phyloP scores from a whole-genome alignment of 305 asterid genomes.

The Fraxinus ornus region DNA sequence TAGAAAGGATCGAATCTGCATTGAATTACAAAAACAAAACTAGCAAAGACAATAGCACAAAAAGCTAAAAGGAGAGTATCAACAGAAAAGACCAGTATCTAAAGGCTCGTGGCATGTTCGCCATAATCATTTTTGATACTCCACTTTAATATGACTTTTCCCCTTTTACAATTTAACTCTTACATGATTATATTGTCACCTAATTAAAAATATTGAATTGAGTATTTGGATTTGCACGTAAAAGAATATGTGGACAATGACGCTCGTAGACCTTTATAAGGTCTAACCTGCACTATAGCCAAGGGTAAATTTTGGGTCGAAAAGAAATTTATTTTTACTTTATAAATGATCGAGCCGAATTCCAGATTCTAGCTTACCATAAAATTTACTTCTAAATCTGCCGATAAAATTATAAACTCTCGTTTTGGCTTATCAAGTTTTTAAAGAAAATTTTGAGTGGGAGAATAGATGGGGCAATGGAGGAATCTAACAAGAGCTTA shows the following conservation, averaged over 20 bases:
- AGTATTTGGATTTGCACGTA: background rate
- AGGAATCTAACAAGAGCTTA: slow-evolving; percentile 20
- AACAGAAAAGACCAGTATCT: background rate
- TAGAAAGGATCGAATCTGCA: background rate
- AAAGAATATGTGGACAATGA: background rate
- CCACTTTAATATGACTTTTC: background rate
- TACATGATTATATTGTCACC: too few species aligned
- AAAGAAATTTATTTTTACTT: background rate
- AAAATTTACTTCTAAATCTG: too few species aligned
- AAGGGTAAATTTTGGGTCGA: background rate
- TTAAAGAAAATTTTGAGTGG: background rate
- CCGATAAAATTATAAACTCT: background rate
- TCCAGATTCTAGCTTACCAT: background rate
- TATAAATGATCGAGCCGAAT: background rate
- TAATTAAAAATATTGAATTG: background rate
- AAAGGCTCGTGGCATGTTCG: background rate
- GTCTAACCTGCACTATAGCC: background rate
- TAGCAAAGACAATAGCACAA: background rate
- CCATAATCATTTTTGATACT: background rate
- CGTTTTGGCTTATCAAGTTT: background rate
- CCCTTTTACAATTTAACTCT: background rate
- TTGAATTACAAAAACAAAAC: background rate
- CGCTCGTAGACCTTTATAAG: background rate
- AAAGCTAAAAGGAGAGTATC: background rate
- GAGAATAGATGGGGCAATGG: slow-evolving; percentile 22